Percentiles rank a stretch among this genome's conserved stretches.
These are phyloP conservation scores for Boletus pseudopeckii DNA, from an alignment of 768 basidiomycete genomes.

Conservation along the genomic window DNA sequence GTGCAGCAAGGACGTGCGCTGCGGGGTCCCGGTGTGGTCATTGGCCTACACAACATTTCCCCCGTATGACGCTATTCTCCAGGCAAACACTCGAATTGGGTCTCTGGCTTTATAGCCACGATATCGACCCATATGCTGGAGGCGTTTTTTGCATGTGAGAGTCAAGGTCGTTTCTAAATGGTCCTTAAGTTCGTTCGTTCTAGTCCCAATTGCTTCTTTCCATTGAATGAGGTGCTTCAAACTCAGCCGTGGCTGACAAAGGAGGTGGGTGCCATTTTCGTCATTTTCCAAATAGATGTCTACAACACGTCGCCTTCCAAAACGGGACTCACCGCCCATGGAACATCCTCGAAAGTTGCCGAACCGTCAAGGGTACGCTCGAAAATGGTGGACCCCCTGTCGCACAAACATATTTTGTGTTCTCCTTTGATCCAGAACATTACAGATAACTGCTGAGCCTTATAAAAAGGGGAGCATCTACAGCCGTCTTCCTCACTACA, in stretches of 20 bases:
- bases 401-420: neutral
- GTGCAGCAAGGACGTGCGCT: too few relatives aligned
- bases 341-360: slow-evolving; percentile 8
- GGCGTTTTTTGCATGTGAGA: slow-evolving; percentile 84
- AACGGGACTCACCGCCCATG: neutral
- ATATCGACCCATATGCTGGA: slow-evolving; percentile 85
- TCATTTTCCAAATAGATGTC: neutral
- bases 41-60: too few relatives aligned
- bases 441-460: neutral
- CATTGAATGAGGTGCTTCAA: too few relatives aligned
- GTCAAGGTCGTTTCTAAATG: neutral
- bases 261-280: neutral
- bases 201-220: slow-evolving; percentile 78
- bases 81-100: too few relatives aligned
- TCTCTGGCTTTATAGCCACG: slow-evolving; percentile 69
- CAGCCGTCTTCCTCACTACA: neutral
- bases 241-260: too few relatives aligned
- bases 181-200: neutral
- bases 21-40: too few relatives aligned
- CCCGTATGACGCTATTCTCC: too few relatives aligned
- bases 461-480: slow-evolving; percentile 3
- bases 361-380: neutral
- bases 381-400: neutral
- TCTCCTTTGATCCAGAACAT: neutral
- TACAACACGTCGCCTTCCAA: neutral